phyloP scores from a whole-genome alignment of 2,329 filamentous ascomycete genomes.

The Tolypocladium inflatum region DNA sequence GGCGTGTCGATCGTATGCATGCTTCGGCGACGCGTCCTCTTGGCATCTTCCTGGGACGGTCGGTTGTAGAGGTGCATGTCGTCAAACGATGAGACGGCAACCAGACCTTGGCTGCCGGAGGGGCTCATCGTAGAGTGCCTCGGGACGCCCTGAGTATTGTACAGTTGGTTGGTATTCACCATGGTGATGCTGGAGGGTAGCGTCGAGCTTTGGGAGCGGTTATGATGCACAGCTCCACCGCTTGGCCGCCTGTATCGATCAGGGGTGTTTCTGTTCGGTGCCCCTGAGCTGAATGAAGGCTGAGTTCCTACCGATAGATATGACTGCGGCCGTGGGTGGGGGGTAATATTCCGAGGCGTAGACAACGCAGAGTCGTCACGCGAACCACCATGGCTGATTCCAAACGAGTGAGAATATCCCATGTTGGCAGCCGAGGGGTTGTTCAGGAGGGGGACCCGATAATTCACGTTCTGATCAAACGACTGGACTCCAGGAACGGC shows the following conservation, averaged over 20 bases:
- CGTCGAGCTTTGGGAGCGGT: slow-evolving; percentile 25
- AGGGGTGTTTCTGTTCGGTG: slow-evolving; percentile 41
- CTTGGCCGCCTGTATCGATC: slow-evolving; percentile 72
- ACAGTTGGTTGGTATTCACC: slow-evolving; percentile 18
- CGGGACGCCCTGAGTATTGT: slow-evolving; percentile 16
- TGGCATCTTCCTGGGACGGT: slow-evolving; percentile 55
- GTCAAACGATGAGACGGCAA: slow-evolving; percentile 48
- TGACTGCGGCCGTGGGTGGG: slow-evolving; percentile 32
- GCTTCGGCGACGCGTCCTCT: slow-evolving; percentile 73
- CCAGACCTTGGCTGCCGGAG: slow-evolving; percentile 33
- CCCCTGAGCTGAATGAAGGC: slow-evolving; percentile 33
- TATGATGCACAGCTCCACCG: slow-evolving; percentile 29
- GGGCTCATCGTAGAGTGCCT: slow-evolving; percentile 29
- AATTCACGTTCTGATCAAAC: slow-evolving; percentile 12
- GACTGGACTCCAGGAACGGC: slow-evolving; percentile 24
- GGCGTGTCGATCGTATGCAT: slow-evolving; percentile 53
- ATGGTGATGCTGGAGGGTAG: slow-evolving; percentile 15
- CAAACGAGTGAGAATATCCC: slow-evolving; percentile 26
- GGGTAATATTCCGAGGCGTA: slow-evolving; percentile 28
- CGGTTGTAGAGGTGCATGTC: slow-evolving; percentile 57
- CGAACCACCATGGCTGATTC: slow-evolving; percentile 29
- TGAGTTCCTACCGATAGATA: slow-evolving; percentile 30
- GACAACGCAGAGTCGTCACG: slow-evolving; percentile 44
- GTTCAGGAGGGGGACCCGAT: slow-evolving; percentile 16
- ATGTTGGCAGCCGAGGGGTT: slow-evolving; percentile 30